Percentiles rank a stretch among this genome's conserved stretches.
These are phyloP conservation scores for Pythium rishiriense DNA, from an alignment of 352 stramenopile species.

Conservation along the genomic window DNA sequence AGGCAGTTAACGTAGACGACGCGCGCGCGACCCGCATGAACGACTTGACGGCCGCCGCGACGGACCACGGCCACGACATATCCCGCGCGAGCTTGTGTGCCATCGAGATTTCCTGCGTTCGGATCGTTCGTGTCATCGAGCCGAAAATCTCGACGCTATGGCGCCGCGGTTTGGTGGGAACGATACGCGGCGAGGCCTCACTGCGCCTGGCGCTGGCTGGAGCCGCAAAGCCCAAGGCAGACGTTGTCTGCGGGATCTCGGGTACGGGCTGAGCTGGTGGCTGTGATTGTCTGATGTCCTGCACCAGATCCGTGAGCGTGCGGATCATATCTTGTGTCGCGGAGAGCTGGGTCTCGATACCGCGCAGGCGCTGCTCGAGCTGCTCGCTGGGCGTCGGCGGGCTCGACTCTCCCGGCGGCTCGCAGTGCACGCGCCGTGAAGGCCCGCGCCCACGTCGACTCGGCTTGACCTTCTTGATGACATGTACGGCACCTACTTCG, in stretches of 20 bases:
- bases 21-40: neutral
- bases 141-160: constrained; percentile 1
- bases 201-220: neutral
- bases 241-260: neutral
- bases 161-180: neutral
- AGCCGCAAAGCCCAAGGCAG: neutral
- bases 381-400: neutral
- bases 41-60: neutral
- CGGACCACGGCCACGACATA: neutral
- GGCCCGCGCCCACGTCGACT: neutral
- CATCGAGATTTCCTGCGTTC: neutral
- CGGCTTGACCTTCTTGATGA: neutral
- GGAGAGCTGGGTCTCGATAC: neutral
- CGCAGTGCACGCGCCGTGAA: neutral
- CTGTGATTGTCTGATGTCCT: neutral
- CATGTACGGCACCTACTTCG: neutral
- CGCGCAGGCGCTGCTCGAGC: neutral
- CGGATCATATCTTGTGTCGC: constrained; percentile 2
- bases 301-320: neutral
- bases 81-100: neutral
- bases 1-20: neutral
- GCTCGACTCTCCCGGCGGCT: too few species aligned
- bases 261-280: neutral
- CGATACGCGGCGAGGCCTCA: neutral
- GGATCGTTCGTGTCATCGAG: constrained; percentile 6